A percentile compares a stretch with the other conserved stretches of the same genome.
Conservation (phyloP, 495 filamentous ascomycete genomes). For the Talaromyces stipitatus region DNA sequence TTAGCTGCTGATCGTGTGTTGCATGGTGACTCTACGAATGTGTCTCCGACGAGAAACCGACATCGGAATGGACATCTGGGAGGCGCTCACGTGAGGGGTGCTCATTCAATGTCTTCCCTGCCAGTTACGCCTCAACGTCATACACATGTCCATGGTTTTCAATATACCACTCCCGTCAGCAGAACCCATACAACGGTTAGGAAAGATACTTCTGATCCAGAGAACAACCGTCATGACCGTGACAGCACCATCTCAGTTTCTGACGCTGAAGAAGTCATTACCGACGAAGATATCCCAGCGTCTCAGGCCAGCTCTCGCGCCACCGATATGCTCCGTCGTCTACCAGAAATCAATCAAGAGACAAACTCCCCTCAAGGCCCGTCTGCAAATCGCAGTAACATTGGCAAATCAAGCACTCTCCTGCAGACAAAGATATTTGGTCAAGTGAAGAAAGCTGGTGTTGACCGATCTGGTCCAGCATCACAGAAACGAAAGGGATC, state of each 20-base stretch:
- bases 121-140: slow-evolving; percentile 62
- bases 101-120: slow-evolving; percentile 73
- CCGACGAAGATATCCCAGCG: slow-evolving; percentile 47
- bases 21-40: slow-evolving; percentile 63
- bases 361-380: background rate
- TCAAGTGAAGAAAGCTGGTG: slow-evolving; percentile 51
- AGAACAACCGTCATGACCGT: slow-evolving; percentile 51
- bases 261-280: slow-evolving; percentile 57
- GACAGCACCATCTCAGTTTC: slow-evolving; percentile 88
- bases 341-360: slow-evolving; percentile 18
- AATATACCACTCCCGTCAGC: slow-evolving; percentile 49
- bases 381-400: slow-evolving; percentile 11
- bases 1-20: slow-evolving; percentile 67
- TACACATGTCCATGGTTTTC: slow-evolving; percentile 33
- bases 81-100: slow-evolving; percentile 49
- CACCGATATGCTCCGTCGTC: slow-evolving; percentile 43
- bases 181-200: slow-evolving; percentile 35
- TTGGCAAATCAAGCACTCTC: slow-evolving; percentile 32
- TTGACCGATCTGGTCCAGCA: slow-evolving; percentile 24
- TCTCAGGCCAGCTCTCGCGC: slow-evolving; percentile 44
- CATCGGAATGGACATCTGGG: slow-evolving; percentile 40
- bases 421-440: slow-evolving; percentile 65
- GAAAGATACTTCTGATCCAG: slow-evolving; percentile 15
- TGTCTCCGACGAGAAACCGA: slow-evolving; percentile 43
- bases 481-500: slow-evolving; percentile 53